Percentiles rank a stretch among this genome's conserved stretches.
Conservation (phyloP, 805 yeast genomes). For the Isabelozyma heimii region DNA sequence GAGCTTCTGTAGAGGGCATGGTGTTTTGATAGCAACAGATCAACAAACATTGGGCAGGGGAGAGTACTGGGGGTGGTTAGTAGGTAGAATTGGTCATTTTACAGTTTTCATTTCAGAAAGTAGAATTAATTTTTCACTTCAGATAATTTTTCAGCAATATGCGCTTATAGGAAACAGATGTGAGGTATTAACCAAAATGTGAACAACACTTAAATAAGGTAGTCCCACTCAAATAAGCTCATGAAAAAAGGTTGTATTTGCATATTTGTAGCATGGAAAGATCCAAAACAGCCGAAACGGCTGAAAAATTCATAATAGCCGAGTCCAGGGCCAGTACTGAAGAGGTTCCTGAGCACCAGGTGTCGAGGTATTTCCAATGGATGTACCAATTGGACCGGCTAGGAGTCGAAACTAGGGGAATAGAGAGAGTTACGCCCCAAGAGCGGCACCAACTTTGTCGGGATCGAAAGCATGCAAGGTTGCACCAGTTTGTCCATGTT, state of each 20-base stretch:
- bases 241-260: neutral
- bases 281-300: no score
- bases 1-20: conserved; percentile 21
- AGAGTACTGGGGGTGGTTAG: neutral
- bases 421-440: conserved; percentile 28
- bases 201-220: neutral
- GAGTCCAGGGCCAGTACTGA: no score
- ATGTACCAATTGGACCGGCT: conserved; percentile 18
- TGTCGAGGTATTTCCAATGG: conserved; percentile 11
- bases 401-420: conserved; percentile 34
- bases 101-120: neutral
- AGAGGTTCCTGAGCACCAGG: neutral
- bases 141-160: neutral
- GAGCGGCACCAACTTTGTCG: conserved; percentile 17
- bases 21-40: conserved; percentile 10
- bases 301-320: no score
- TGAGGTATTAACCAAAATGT: neutral
- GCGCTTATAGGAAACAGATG: neutral
- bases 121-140: neutral
- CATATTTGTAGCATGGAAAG: no score
- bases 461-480: conserved; percentile 4
- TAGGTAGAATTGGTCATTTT: neutral
- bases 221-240: neutral
- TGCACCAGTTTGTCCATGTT: conserved; percentile 24
- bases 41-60: conserved; percentile 3